Conservation (phyloP, 768 basidiomycete genomes). For the Trametes gibbosa region DNA sequence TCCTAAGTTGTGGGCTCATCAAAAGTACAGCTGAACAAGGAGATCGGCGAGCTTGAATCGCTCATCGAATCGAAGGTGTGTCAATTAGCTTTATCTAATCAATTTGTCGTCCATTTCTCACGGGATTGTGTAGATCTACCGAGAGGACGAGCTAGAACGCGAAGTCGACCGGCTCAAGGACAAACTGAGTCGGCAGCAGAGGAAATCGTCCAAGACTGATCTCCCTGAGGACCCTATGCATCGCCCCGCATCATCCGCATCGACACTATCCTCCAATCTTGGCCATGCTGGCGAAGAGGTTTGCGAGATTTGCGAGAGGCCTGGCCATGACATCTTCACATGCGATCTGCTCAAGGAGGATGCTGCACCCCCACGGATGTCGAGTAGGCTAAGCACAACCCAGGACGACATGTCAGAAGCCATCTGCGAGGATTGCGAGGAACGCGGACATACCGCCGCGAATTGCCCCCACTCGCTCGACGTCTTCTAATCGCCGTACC, state of each 20-base stretch:
- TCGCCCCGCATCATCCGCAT: slow-evolving; percentile 13
- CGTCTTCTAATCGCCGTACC: slow-evolving; percentile 62
- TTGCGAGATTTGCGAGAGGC: slow-evolving; percentile 86
- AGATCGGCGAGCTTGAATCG: slow-evolving; percentile 88
- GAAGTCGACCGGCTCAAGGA: slow-evolving; percentile 78
- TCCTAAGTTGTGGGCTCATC: neutral
- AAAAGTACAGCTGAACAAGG: slow-evolving; percentile 70
- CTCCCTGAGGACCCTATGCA: slow-evolving; percentile 21
- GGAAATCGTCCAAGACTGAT: slow-evolving; percentile 57
- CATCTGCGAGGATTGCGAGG: slow-evolving; percentile 85
- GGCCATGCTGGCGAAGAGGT: slow-evolving; percentile 36
- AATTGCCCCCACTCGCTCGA: slow-evolving; percentile 86
- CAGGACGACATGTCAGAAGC: slow-evolving; percentile 33
- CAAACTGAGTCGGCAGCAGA: slow-evolving; percentile 56
- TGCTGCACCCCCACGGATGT: slow-evolving; percentile 27
- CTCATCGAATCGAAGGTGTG: slow-evolving; percentile 91
- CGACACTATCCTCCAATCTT: slow-evolving; percentile 20
- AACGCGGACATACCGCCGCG: slow-evolving; percentile 67
- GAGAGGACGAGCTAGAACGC: slow-evolving; percentile 88
- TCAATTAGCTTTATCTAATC: neutral
- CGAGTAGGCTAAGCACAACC: slow-evolving; percentile 17
- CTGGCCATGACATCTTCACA: slow-evolving; percentile 83
- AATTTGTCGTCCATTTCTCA: too few species aligned
- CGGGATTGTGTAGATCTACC: slow-evolving; percentile 70
- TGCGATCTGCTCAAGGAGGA: slow-evolving; percentile 74